These are phyloP conservation scores for Pholiota microspora DNA, from an alignment of 768 basidiomycete genomes.

Conservation along the genomic window DNA sequence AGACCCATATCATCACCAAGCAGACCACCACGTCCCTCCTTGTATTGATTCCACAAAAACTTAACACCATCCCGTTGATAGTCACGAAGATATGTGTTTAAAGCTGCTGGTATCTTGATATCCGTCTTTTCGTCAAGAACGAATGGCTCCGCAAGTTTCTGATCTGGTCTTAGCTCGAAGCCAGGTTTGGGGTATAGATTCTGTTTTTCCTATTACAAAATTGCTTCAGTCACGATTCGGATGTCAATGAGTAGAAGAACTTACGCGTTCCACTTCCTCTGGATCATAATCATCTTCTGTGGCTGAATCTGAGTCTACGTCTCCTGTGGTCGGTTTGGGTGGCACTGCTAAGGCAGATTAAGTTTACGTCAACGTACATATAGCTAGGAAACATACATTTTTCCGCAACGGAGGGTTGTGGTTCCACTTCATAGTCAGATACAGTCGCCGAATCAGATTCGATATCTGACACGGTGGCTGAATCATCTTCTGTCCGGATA, in stretches of 20 bases:
- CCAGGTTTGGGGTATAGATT: slow-evolving; percentile 48
- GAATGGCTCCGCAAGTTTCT: slow-evolving; percentile 42
- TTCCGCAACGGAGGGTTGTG: background rate
- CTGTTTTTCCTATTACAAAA: slow-evolving; percentile 21
- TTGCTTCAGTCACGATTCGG: background rate
- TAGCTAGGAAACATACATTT: background rate
- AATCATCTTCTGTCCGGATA: background rate
- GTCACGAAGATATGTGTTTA: slow-evolving; percentile 85
- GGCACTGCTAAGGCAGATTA: background rate
- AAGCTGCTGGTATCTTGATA: slow-evolving; percentile 58
- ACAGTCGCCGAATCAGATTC: slow-evolving; percentile 22
- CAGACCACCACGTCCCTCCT: slow-evolving; percentile 68
- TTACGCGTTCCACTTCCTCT: slow-evolving; percentile 25
- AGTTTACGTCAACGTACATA: background rate
- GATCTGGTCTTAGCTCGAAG: slow-evolving; percentile 46
- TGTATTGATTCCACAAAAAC: slow-evolving; percentile 78
- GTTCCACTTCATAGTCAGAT: background rate
- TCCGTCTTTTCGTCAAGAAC: slow-evolving; percentile 45
- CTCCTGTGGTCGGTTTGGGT: background rate
- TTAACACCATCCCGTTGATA: slow-evolving; percentile 87
- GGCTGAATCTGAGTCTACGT: slow-evolving; percentile 12
- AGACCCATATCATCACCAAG: slow-evolving; percentile 97
- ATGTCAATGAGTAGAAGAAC: background rate
- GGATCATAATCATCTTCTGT: slow-evolving; percentile 28
- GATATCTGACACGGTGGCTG: slow-evolving; percentile 25